Base-by-base conservation (phyloP, 2,329 filamentous ascomycete genomes). In the Aureobasidium vineae region DNA sequence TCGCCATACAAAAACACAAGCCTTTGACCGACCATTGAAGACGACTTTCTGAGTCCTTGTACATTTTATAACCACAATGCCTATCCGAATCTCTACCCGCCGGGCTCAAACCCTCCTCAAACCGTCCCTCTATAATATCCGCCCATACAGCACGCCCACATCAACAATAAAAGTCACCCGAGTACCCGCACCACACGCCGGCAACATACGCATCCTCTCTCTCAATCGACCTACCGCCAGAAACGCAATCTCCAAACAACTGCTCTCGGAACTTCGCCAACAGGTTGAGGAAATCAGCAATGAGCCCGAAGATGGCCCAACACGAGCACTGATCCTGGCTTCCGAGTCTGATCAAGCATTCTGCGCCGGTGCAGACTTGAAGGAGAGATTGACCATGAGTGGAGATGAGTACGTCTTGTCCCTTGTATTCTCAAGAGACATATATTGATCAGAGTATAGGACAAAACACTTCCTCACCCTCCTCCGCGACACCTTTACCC, bases 341-440 rank as follows among this genome's bases (percentile, higher is more conserved):
- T 96, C 91, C 74, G 91, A 91, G 47, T 85, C 91, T n/a, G 91
- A 97, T 72, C 83, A 86, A 28, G 90, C 88, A 72, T 99, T 99
- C 77, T 99, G 95, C 78, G 92, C 95, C 0, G 95, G 95, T 43
- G 95, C 95, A 4, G 95, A 99, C 75, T 79, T 99, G 73, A 98
- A 97, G 76, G 94, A 97, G 82, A 83, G 94, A 33, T 84, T 85
- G 67, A 85, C 83, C 4, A 95, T 97, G 78, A 88, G 86, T 0
- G 84, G 83, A 68, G 85, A 92, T 72, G 90, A 97, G 92, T 96
- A 77, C 69, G 86, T 78, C 41, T 66, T n/a, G 5, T 49, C 33
- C 33, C 57, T 41, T 50, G 19, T 23, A 21, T 56, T 4, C 13
- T 13, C 21, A 26, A 40, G 21, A 43, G n/a, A 23, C 33, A 28